phyloP scores from a whole-genome alignment of 768 basidiomycete species.

The Pisolithus sp. region DNA sequence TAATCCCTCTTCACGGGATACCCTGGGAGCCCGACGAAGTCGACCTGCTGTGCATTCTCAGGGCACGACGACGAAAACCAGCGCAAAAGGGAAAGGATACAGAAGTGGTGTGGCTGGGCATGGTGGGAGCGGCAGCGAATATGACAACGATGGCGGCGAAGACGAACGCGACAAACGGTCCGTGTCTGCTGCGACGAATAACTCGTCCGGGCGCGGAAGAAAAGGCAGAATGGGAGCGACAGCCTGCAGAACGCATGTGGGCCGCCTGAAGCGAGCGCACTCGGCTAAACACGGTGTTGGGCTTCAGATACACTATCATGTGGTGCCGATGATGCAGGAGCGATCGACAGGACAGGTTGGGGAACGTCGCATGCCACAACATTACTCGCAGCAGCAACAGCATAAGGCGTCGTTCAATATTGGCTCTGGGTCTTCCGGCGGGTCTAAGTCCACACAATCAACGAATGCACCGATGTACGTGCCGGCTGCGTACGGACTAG shows the following conservation, averaged over 20 bases:
- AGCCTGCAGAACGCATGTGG: conserved; percentile 15
- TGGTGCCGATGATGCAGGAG: conserved; percentile 23
- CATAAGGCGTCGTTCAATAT: conserved; percentile 45
- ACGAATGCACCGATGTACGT: conserved; percentile 7
- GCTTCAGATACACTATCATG: not conserved
- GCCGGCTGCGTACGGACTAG: conserved; percentile 4
- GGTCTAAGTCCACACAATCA: conserved; percentile 25
- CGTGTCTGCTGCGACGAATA: conserved; percentile 11
- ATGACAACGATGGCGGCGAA: conserved; percentile 7
- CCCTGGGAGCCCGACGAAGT: not conserved
- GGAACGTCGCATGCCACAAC: conserved; percentile 12
- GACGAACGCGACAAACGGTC: conserved; percentile 13
- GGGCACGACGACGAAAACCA: conserved; percentile 26
- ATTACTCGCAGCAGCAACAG: conserved; percentile 14
- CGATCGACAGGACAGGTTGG: conserved; percentile 17
- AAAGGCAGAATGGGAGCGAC: conserved; percentile 21
- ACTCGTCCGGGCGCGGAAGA: conserved; percentile 11
- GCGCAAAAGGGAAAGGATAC: conserved; percentile 9
- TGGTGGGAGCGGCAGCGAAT: conserved; percentile 7
- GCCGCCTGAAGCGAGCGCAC: conserved; percentile 19
- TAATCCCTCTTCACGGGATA: not conserved
- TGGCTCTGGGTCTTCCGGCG: conserved; percentile 54
- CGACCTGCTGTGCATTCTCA: conserved; percentile 11
- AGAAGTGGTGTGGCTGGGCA: not conserved
- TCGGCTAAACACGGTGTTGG: conserved; percentile 18